A percentile compares a stretch with the other conserved stretches of the same genome.
Evolutionary conservation across 352 stramenopile species (phyloP).

Genomic region (Phytophthora pisi): DNA sequence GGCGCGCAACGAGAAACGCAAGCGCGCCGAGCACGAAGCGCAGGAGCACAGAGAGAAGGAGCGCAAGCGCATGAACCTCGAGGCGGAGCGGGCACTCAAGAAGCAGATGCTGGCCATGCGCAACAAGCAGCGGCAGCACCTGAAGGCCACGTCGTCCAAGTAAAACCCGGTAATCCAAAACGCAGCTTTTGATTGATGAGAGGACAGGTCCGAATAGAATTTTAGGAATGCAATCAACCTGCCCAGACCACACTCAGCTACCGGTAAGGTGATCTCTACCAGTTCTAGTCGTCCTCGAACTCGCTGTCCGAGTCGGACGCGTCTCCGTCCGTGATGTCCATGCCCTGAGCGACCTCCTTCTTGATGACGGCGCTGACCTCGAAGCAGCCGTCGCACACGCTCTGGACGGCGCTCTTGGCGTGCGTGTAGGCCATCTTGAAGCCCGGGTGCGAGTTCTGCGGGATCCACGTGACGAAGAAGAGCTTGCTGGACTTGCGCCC

Average conservation of each 20-base stretch:
- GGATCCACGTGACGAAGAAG: conserved; percentile 90
- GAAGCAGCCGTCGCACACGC: conserved; percentile 76
- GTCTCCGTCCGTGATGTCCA: conserved; percentile 61
- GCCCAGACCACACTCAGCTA: neutral
- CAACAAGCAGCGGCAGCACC: conserved; percentile 70
- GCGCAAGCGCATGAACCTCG: conserved; percentile 67
- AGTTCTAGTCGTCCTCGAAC: conserved; percentile 73
- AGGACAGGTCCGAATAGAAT: neutral
- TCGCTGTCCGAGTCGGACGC: conserved; percentile 88
- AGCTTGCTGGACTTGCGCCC: conserved; percentile 88
- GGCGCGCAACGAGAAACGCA: conserved; percentile 67
- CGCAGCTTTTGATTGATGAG: neutral
- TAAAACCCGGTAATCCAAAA: conserved; percentile 12
- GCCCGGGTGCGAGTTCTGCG: conserved; percentile 76
- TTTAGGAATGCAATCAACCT: conserved; percentile 15
- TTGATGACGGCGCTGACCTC: conserved; percentile 81
- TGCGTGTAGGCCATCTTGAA: conserved; percentile 92
- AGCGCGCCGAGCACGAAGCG: conserved; percentile 69
- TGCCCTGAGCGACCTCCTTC: conserved; percentile 71
- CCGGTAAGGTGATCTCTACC: neutral
- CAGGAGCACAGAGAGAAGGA: conserved; percentile 61
- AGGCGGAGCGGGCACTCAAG: conserved; percentile 75
- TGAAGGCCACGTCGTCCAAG: conserved; percentile 40
- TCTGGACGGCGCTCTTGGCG: conserved; percentile 82
- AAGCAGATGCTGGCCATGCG: conserved; percentile 83